Evolutionary conservation across 345 rosid genomes (phyloP).

Genomic region (Cardamine resedifolia): DNA sequence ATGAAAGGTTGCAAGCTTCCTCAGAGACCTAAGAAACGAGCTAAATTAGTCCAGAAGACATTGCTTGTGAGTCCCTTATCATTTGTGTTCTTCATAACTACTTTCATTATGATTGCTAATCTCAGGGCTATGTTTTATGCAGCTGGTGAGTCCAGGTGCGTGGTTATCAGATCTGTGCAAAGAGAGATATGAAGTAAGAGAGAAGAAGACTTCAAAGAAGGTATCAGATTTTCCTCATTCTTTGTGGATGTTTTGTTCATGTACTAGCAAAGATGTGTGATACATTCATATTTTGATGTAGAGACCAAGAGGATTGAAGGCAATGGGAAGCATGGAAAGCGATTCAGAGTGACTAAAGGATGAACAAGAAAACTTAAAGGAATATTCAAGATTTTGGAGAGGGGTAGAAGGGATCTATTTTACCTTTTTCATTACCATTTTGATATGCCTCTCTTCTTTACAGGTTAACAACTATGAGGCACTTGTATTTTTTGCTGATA

Average conservation of each 20-base stretch:
- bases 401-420: conserved; percentile 8
- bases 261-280: conserved; percentile 1
- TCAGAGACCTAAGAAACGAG: conserved; percentile 90
- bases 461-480: conserved; percentile 24
- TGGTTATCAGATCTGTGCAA: conserved; percentile 85
- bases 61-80: conserved; percentile 54
- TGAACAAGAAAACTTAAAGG: not conserved
- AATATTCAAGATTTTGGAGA: conserved; percentile 21
- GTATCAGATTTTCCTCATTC: conserved; percentile 35
- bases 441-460: conserved; percentile 28
- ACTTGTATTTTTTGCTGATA: conserved; percentile 29
- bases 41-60: conserved; percentile 81
- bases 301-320: conserved; percentile 67
- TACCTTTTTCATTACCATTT: conserved; percentile 21
- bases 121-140: conserved; percentile 25
- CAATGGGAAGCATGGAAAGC: conserved; percentile 64
- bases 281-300: conserved; percentile 28
- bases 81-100: not conserved
- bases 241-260: not conserved
- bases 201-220: conserved; percentile 92
- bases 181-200: conserved; percentile 90
- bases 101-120: not conserved
- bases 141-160: conserved; percentile 90
- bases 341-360: conserved; percentile 45
- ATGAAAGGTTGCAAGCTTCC: conserved; percentile 96